A percentile compares a stretch with the other conserved stretches of the same genome.
Evolutionary conservation across 345 rosid genomes (phyloP).

Genomic region (Draba incana): DNA sequence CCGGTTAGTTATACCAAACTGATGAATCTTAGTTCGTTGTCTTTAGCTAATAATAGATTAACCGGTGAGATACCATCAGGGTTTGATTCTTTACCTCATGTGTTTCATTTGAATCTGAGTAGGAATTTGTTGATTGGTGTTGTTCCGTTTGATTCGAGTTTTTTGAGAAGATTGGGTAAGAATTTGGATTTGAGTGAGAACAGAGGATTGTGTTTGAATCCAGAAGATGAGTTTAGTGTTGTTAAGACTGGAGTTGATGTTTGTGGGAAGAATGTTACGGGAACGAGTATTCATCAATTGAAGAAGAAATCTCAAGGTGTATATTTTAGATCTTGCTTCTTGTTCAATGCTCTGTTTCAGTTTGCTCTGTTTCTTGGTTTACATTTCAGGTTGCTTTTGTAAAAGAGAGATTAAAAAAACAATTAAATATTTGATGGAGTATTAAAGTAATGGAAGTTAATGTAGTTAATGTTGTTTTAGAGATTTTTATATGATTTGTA

Average conservation of each 20-base stretch:
- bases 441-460: slow-evolving; percentile 14
- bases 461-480: slow-evolving; percentile 22
- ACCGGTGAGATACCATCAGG: slow-evolving; percentile 68
- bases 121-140: slow-evolving; percentile 67
- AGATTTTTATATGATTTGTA: slow-evolving; percentile 14
- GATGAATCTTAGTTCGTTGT: slow-evolving; percentile 70
- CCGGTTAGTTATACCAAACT: slow-evolving; percentile 61
- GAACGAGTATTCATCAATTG: slow-evolving; percentile 41
- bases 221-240: slow-evolving; percentile 57
- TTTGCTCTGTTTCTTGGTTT: slow-evolving; percentile 43
- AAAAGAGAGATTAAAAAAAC: neutral
- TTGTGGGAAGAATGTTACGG: slow-evolving; percentile 57
- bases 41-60: slow-evolving; percentile 76
- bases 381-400: slow-evolving; percentile 40
- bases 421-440: slow-evolving; percentile 2
- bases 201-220: slow-evolving; percentile 75
- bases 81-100: slow-evolving; percentile 54
- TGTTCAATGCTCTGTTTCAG: slow-evolving; percentile 37
- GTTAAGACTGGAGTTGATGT: slow-evolving; percentile 61
- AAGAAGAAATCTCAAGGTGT: slow-evolving; percentile 56
- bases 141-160: slow-evolving; percentile 73
- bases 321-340: slow-evolving; percentile 26
- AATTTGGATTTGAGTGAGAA: slow-evolving; percentile 86
- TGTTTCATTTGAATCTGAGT: slow-evolving; percentile 80
- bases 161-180: slow-evolving; percentile 63